phyloP scores from a whole-genome alignment of 2,329 filamentous ascomycete genomes.

The Gliomastix tumulicola region DNA sequence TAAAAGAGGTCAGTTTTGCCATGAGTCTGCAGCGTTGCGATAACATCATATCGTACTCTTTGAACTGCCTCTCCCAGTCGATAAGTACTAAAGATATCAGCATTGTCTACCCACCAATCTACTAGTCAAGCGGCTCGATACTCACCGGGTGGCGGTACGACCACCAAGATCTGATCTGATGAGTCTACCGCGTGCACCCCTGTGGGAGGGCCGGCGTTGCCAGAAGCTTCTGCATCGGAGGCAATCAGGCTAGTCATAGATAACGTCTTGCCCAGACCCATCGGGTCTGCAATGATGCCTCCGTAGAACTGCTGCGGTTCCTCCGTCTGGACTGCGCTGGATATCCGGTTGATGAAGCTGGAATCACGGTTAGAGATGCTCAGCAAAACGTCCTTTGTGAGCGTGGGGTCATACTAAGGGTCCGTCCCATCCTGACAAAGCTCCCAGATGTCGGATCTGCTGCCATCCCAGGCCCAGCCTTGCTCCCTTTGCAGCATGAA shows the following conservation, averaged over 20 bases:
- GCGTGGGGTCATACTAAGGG: too few species aligned
- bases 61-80: slow-evolving; percentile 28
- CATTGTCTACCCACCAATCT: not conserved
- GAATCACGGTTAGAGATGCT: too few species aligned
- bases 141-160: slow-evolving; percentile 29
- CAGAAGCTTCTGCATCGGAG: slow-evolving; percentile 14
- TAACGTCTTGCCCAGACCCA: slow-evolving; percentile 39
- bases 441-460: slow-evolving; percentile 25
- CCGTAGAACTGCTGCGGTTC: slow-evolving; percentile 27
- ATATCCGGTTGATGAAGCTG: slow-evolving; percentile 27
- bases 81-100: slow-evolving; percentile 19
- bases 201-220: too few species aligned
- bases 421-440: too few species aligned
- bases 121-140: too few species aligned
- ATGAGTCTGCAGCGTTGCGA: too few species aligned
- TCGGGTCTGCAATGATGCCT: slow-evolving; percentile 37
- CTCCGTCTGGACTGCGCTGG: slow-evolving; percentile 14
- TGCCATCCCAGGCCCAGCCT: slow-evolving; percentile 22
- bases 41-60: too few species aligned
- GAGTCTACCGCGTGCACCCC: not conserved
- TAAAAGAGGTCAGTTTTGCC: too few species aligned
- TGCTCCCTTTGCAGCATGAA: slow-evolving; percentile 31
- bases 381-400: too few species aligned
- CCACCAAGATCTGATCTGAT: slow-evolving; percentile 18
- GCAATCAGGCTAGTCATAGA: slow-evolving; percentile 33